These are phyloP conservation scores for Carnegiea gigantea DNA, from an alignment of 179 eudicot genomes.

Conservation along the genomic window DNA sequence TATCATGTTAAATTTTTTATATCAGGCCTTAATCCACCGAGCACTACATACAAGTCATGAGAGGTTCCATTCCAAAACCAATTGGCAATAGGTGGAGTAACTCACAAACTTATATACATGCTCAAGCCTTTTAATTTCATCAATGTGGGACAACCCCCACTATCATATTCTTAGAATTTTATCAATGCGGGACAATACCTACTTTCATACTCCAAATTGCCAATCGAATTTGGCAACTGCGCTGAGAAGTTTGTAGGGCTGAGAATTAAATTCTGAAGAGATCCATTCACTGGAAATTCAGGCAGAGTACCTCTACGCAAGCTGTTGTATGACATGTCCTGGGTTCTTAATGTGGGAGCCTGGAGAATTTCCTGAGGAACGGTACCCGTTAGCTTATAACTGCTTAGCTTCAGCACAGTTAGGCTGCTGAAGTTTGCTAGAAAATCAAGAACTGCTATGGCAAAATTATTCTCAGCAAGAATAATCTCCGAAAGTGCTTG, in stretches of 20 bases:
- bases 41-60: too few species aligned
- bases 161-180: too few species aligned
- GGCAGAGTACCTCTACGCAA: conserved; percentile 43
- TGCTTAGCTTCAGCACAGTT: conserved; percentile 33
- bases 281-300: conserved; percentile 22
- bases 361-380: conserved; percentile 44
- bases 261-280: conserved; percentile 35
- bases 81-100: too few species aligned
- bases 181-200: too few species aligned
- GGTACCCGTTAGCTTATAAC: conserved; percentile 35
- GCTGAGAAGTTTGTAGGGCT: conserved; percentile 45
- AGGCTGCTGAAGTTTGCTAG: conserved; percentile 37
- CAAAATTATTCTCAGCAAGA: conserved; percentile 39
- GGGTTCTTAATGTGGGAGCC: conserved; percentile 32
- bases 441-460: conserved; percentile 34
- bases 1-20: too few species aligned
- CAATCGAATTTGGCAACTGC: conserved; percentile 40
- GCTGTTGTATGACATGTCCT: conserved; percentile 37
- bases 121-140: too few species aligned
- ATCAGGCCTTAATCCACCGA: too few species aligned
- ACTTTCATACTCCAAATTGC: too few species aligned
- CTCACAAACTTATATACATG: too few species aligned
- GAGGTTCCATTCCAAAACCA: too few species aligned
- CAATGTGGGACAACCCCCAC: too few species aligned
- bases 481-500: conserved; percentile 37